These are phyloP conservation scores for Lupinus albus DNA, from an alignment of 306 rosid genomes.

Conservation along the genomic window DNA sequence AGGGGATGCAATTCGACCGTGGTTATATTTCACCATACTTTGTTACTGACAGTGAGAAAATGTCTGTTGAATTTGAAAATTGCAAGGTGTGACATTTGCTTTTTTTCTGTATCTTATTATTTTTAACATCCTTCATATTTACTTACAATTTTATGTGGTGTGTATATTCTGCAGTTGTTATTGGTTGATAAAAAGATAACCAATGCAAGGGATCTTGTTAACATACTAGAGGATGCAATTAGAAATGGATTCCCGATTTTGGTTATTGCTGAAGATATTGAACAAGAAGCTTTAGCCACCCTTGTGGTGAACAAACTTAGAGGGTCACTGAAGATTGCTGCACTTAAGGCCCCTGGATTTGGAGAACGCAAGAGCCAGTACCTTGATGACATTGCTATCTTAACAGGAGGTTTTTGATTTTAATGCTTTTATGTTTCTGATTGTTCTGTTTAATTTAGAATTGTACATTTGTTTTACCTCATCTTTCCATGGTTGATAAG, in stretches of 20 bases:
- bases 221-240: constrained; percentile 90
- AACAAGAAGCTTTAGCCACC: constrained; percentile 97
- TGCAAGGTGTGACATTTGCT: constrained; percentile 68
- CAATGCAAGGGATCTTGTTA: constrained; percentile 90
- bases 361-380: constrained; percentile 99
- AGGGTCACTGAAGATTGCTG: constrained; percentile 96
- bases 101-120: not conserved
- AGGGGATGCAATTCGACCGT: constrained; percentile 99
- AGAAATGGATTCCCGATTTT: constrained; percentile 85
- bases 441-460: not conserved
- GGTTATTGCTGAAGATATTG: constrained; percentile 90
- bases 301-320: constrained; percentile 96
- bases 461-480: not conserved
- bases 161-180: constrained; percentile 71
- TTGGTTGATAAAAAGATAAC: constrained; percentile 93
- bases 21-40: constrained; percentile 97
- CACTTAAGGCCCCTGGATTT: constrained; percentile 98
- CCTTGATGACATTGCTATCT: constrained; percentile 93
- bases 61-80: constrained; percentile 93
- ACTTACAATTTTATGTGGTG: not conserved
- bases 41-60: constrained; percentile 97
- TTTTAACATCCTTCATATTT: not conserved
- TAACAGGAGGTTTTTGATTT: constrained; percentile 76
- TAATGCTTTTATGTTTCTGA: not conserved
- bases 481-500: constrained; percentile 7